Conservation (phyloP, 2,329 filamentous ascomycete species). For the Cordyceps pruinosa region DNA sequence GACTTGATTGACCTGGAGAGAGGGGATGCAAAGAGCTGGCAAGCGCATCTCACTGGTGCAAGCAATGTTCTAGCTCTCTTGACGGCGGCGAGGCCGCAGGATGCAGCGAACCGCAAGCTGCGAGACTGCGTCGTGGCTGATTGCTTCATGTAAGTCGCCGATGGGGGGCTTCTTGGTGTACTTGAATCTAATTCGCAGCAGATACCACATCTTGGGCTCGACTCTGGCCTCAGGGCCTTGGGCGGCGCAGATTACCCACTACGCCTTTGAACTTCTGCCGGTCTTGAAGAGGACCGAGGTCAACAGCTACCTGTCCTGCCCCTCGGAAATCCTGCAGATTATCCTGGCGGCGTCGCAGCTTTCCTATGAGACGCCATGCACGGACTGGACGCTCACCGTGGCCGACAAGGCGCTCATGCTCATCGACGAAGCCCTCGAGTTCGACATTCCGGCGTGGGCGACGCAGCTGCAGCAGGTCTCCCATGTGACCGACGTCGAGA, state of each 20-base stretch:
- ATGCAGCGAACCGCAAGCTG: conserved; percentile 28
- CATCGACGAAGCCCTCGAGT: conserved; percentile 34
- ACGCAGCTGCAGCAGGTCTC: conserved; percentile 28
- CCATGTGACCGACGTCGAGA: conserved; percentile 32
- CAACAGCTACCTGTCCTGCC: conserved; percentile 37
- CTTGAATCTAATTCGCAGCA: conserved; percentile 20
- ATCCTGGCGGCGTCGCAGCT: conserved; percentile 39
- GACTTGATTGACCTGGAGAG: conserved; percentile 43
- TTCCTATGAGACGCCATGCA: conserved; percentile 30
- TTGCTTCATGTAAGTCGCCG: conserved; percentile 36
- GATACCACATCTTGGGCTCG: conserved; percentile 35
- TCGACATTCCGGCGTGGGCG: conserved; percentile 39
- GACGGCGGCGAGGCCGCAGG: conserved; percentile 22
- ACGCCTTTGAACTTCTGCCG: conserved; percentile 32
- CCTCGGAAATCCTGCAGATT: conserved; percentile 36
- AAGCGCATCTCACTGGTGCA: conserved; percentile 39
- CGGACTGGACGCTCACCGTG: conserved; percentile 24
- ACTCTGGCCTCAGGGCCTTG: conserved; percentile 31
- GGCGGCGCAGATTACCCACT: conserved; percentile 32
- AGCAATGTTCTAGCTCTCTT: conserved; percentile 35
- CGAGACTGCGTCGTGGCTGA: conserved; percentile 42
- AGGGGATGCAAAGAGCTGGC: conserved; percentile 35
- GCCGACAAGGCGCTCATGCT: conserved; percentile 33
- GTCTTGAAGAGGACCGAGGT: conserved; percentile 36
- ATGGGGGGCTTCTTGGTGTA: background rate